phyloP scores from a whole-genome alignment of 192 early-diverging fungal genomes.

The Rhizophagus prolifer region DNA sequence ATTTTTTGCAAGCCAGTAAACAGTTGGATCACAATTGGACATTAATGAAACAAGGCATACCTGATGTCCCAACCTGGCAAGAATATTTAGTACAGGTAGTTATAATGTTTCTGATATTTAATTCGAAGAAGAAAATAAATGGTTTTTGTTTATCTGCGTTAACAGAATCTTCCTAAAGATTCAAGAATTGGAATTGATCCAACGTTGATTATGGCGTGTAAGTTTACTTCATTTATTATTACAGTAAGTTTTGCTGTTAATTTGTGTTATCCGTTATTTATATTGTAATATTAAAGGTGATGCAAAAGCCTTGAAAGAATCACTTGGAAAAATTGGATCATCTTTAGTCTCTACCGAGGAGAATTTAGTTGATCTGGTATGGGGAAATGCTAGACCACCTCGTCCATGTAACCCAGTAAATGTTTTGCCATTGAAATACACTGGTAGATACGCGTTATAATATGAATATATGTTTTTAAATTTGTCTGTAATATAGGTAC shows the following conservation, averaged over 20 bases:
- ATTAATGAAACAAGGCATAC: constrained; percentile 89
- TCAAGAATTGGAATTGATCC: constrained; percentile 95
- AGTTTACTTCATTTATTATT: constrained; percentile 20
- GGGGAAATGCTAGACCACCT: constrained; percentile 73
- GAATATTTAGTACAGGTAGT: constrained; percentile 77
- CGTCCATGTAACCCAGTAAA: constrained; percentile 65
- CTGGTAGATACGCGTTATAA: constrained; percentile 49
- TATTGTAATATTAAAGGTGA: constrained; percentile 39
- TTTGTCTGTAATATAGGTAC: no score
- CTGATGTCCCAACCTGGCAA: constrained; percentile 86
- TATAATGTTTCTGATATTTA: neutral
- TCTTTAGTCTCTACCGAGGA: constrained; percentile 66
- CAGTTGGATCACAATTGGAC: constrained; percentile 94
- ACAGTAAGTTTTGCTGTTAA: neutral
- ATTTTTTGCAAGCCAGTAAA: constrained; percentile 93
- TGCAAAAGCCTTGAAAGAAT: constrained; percentile 54
- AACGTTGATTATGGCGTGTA: constrained; percentile 74
- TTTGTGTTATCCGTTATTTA: neutral
- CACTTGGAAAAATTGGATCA: constrained; percentile 60
- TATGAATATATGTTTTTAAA: neutral
- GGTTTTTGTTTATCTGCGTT: neutral
- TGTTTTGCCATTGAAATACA: constrained; percentile 68
- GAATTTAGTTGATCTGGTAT: constrained; percentile 87
- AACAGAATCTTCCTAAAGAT: constrained; percentile 60
- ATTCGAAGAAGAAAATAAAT: neutral